Evolutionary conservation across 805 yeast genomes (phyloP), one percentile per base, ranked within the genome.

Genomic region (Candida stauntonica): DNA sequence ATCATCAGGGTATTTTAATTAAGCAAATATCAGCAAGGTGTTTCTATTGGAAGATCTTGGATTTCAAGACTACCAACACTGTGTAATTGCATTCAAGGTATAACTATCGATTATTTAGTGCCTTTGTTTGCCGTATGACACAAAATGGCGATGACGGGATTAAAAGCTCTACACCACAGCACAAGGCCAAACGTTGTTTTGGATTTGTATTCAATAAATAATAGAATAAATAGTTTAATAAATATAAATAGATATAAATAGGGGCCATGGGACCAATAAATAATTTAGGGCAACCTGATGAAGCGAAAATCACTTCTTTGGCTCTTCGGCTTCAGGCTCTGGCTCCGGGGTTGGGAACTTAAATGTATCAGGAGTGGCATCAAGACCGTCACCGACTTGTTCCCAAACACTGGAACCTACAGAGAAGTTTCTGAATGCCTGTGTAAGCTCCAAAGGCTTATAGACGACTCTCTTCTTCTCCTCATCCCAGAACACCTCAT

Each of bases 351-450:
- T 72, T 36, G 95, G 95, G 55, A 86, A 76, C 61, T 81, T 81
- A 73, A 86, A 86, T 29, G 76, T 63, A 46, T 80, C 88, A 6
- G 95, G 95, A 17, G 91, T 78, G 50, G 72, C 77, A 61, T 86
- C 95, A 45, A 75, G 71, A 55, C 95, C 95, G 15, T 80, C 82
- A 41, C 95, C 95, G 51, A 86, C 91, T 51, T 83, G 95, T 62
- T 86, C 95, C 93, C 95, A 86, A 33, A 83, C 87, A 23, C 91
- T 78, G 9, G 91, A 79, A 33, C 95, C 95, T 33, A 85, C 94
- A 19, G 84, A 70, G 68, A 86, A 86, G 70, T 85, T 83, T 72
- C 95, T 79, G 79, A 86, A 86, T 12, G 95, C 95, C 67, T 86
- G 95, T 23, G 95, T 84, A 61, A 86, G 72, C 68, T 86, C 95